Conservation (phyloP, 202 grass and related monocot genomes). For the Panicum hallii region DNA sequence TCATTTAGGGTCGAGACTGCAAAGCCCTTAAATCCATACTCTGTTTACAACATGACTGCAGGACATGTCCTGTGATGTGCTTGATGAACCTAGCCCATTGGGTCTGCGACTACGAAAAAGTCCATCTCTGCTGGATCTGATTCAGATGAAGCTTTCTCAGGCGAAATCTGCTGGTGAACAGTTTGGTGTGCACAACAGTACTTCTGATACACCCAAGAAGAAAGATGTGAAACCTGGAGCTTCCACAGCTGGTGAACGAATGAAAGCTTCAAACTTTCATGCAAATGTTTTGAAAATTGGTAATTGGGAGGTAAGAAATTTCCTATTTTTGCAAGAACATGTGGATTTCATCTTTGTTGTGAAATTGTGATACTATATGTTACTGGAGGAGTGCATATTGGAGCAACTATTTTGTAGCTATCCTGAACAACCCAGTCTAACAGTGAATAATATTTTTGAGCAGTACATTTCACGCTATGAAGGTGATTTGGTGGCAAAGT, state of each 20-base stretch:
- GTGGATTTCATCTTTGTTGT: background rate
- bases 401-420: background rate
- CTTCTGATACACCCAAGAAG: slow-evolving; percentile 56
- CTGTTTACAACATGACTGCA: slow-evolving; percentile 43
- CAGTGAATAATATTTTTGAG: slow-evolving; percentile 31
- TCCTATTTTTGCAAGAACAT: background rate
- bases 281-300: slow-evolving; percentile 82
- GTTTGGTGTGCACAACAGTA: slow-evolving; percentile 2
- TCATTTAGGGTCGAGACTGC: background rate
- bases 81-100: slow-evolving; percentile 83
- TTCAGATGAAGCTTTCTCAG: slow-evolving; percentile 81
- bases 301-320: slow-evolving; percentile 80
- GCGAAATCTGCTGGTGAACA: slow-evolving; percentile 23
- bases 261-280: slow-evolving; percentile 94
- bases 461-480: slow-evolving; percentile 85
- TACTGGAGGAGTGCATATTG: background rate
- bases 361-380: slow-evolving; percentile 13
- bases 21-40: background rate
- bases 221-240: slow-evolving; percentile 55
- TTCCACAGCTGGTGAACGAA: slow-evolving; percentile 47
- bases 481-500: slow-evolving; percentile 92
- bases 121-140: slow-evolving; percentile 80
- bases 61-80: slow-evolving; percentile 66
- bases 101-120: slow-evolving; percentile 84
- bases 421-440: slow-evolving; percentile 6